Conservation (phyloP, 306 rosid genomes). For the Sicyos edulis region DNA sequence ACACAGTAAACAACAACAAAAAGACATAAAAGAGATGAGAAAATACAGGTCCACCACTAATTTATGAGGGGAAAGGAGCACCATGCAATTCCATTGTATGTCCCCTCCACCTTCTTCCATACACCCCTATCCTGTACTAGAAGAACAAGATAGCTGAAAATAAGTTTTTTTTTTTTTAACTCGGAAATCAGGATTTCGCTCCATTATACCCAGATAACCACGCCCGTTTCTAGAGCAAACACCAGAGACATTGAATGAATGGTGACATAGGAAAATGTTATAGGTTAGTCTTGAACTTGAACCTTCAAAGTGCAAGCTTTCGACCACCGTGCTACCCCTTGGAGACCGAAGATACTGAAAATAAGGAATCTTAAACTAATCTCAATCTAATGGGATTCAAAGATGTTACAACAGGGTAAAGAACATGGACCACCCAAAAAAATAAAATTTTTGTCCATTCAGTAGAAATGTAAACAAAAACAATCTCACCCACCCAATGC, state of each 20-base stretch:
- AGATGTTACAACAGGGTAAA: slow-evolving; percentile 4
- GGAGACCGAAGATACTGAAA: no score
- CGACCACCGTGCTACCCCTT: no score
- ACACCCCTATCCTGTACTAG: slow-evolving; percentile 11
- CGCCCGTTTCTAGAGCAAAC: no score
- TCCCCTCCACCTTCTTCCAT: slow-evolving; percentile 6
- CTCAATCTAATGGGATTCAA: neutral
- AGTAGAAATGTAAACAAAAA: no score
- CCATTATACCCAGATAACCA: no score
- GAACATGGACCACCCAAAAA: slow-evolving; percentile 9
- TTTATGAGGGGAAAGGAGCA: slow-evolving; percentile 20
- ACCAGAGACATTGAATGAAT: no score
- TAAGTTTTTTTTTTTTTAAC: neutral
- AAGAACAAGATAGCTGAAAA: slow-evolving; percentile 1
- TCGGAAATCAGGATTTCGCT: no score
- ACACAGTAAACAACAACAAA: slow-evolving; percentile 18
- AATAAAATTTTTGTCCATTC: no score
- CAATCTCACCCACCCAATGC: no score
- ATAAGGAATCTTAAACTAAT: neutral
- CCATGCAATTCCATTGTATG: slow-evolving; percentile 11
- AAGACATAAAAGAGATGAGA: slow-evolving; percentile 12
- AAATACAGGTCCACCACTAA: slow-evolving; percentile 15
- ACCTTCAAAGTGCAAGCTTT: no score
- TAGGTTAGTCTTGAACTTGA: no score
- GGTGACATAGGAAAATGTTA: no score